Evolutionary conservation across 495 filamentous ascomycete species (phyloP).

Genomic region (Clavariopsis aquatica): DNA sequence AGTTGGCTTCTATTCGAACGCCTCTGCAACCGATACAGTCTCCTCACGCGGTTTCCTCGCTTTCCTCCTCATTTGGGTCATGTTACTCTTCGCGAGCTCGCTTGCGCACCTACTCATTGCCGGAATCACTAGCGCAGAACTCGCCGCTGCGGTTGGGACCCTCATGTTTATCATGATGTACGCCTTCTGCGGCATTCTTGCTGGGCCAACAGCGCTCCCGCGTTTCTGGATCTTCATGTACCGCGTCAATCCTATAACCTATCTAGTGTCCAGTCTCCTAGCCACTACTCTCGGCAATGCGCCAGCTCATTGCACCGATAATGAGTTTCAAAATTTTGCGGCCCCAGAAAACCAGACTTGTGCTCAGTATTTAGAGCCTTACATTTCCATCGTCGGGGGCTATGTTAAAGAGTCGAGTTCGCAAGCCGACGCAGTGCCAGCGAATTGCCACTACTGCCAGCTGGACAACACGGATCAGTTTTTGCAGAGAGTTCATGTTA

Average conservation of each 20-base stretch:
- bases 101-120: conserved; percentile 6
- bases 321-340: conserved; percentile 60
- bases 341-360: conserved; percentile 59
- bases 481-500: conserved; percentile 51
- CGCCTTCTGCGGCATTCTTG: conserved; percentile 18
- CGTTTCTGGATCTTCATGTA: conserved; percentile 27
- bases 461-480: conserved; percentile 63
- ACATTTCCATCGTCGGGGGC: conserved; percentile 46
- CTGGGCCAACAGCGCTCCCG: not conserved
- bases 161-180: conserved; percentile 9
- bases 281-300: conserved; percentile 2
- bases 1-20: conserved; percentile 72
- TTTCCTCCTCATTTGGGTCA: conserved; percentile 58
- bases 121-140: not conserved
- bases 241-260: conserved; percentile 10
- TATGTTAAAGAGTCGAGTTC: not conserved
- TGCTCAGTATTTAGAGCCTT: conserved; percentile 56
- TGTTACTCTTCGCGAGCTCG: conserved; percentile 32
- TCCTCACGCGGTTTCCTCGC: conserved; percentile 64
- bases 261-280: conserved; percentile 4
- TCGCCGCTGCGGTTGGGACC: not conserved
- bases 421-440: not conserved
- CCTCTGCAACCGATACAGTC: conserved; percentile 57
- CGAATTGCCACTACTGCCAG: conserved; percentile 49
- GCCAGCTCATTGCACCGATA: conserved; percentile 53